phyloP scores from a whole-genome alignment of 78 protist species.

The Dictyostelium citrinum region DNA sequence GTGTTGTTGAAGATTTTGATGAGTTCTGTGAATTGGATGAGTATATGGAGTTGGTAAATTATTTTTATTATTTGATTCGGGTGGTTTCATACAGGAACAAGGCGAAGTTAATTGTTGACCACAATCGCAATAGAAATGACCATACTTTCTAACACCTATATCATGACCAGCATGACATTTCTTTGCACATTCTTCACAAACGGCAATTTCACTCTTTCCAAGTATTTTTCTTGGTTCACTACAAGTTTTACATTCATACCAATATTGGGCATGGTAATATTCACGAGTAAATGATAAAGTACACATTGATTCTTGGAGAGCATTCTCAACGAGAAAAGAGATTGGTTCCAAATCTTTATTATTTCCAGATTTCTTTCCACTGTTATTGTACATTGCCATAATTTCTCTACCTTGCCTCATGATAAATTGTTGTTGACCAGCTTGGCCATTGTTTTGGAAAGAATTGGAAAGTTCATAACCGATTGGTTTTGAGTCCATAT shows the following conservation, averaged over 20 bases:
- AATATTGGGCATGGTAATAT: constrained; percentile 75
- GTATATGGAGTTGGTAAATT: not conserved
- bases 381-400: not conserved
- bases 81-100: constrained; percentile 11
- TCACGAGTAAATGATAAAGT: constrained; percentile 63
- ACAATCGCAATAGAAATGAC: constrained; percentile 78
- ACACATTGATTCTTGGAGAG: constrained; percentile 55
- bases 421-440: constrained; percentile 38
- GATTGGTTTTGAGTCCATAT: constrained; percentile 63
- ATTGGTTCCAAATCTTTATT: constrained; percentile 62
- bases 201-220: constrained; percentile 58
- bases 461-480: constrained; percentile 46
- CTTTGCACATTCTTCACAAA: constrained; percentile 77
- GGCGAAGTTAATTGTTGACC: constrained; percentile 20
- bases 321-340: constrained; percentile 65
- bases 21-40: constrained; percentile 1
- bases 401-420: constrained; percentile 67
- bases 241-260: constrained; percentile 77
- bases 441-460: constrained; percentile 19
- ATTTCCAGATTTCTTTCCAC: not conserved
- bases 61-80: not conserved
- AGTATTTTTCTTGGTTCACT: constrained; percentile 55
- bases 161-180: constrained; percentile 80
- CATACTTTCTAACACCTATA: constrained; percentile 55
- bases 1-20: constrained; percentile 11